A percentile compares a stretch with the other conserved stretches of the same genome.
These are phyloP conservation scores for Lactarius vividus DNA, from an alignment of 768 basidiomycete species.

Conservation along the genomic window DNA sequence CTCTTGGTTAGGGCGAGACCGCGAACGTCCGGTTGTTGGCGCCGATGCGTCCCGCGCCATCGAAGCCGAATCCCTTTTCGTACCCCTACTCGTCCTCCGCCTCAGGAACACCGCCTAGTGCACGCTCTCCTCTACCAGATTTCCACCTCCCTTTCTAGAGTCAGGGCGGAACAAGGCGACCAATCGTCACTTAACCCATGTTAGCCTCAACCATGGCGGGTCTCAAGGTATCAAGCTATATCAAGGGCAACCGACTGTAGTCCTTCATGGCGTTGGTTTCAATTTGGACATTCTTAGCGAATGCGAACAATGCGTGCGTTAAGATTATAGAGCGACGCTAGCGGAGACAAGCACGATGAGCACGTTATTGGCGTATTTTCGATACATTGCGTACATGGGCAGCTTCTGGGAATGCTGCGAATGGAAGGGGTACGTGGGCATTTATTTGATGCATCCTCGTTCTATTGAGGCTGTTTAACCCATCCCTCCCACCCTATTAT, in stretches of 20 bases:
- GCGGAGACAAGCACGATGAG: neutral
- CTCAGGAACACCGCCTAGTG: neutral
- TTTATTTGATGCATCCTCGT: neutral
- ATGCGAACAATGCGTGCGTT: neutral
- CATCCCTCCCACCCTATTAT: neutral
- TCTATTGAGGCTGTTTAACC: neutral
- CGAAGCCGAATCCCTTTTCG: slow-evolving; percentile 9
- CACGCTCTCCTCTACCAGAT: slow-evolving; percentile 20
- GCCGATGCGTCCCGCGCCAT: slow-evolving; percentile 9
- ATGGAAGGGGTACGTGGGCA: neutral
- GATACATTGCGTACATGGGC: neutral
- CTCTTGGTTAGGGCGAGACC: slow-evolving; percentile 46
- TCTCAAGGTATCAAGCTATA: neutral
- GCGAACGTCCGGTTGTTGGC: slow-evolving; percentile 29
- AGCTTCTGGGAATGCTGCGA: neutral
- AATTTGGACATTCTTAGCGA: slow-evolving; percentile 4
- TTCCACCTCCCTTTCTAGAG: neutral
- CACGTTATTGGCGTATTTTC: neutral
- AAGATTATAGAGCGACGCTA: slow-evolving; percentile 6
- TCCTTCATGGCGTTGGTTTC: neutral
- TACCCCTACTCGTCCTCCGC: neutral
- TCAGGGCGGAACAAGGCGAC: neutral
- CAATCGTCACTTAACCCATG: slow-evolving; percentile 1
- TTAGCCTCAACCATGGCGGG: neutral
- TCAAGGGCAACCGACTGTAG: slow-evolving; percentile 3